Base-by-base conservation (phyloP, 495 filamentous ascomycete genomes). In the Xylaria sp. region DNA sequence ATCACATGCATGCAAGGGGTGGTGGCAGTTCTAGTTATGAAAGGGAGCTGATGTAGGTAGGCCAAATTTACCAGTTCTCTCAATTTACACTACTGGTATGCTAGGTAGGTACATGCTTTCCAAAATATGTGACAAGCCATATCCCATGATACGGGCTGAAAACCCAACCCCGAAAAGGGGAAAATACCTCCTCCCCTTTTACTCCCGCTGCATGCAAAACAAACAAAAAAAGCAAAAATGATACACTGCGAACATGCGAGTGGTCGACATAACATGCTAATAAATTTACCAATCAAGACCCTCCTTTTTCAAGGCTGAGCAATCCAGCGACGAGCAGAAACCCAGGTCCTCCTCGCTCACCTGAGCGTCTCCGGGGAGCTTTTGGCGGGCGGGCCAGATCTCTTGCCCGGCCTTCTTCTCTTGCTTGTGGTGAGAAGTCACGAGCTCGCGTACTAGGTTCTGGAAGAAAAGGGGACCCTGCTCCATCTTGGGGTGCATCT, bases 311-410 rank as follows among this genome's bases (percentile, higher is more conserved):
- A 59, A 40, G 3, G 17, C 44, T 5, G 61, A 7, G 26, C 69
- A 71, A 21, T 66, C 61, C 19, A 71, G 19, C 7, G 61, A 58
- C 6, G 69, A 65, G 52, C 69, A 71, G 61, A 71, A 71, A 3
- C 26, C 58, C 15, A 71, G 37, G 19, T 72, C 70, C 14, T 57
- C 24, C 63, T 63, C 65, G 21, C 55, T 69, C 1, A 44, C 48
- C 40, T 61, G 33, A 9, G 50, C 63, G 33, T 69, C 58, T 21
- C 37, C 46, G 2, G 64, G 46, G 3, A 68, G 37, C 26, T 55
- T 68, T 59, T 70, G 84, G 29, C 82, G 78, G 4, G 86, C 85
- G 12, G 86, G 86, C 84, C 85, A 88, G 53, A 86, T 79, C 74
- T 86, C 79, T 46, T 76, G 50, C 26, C 78, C 76, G 2, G 72